A percentile compares a stretch with the other conserved stretches of the same genome.
Evolutionary conservation across 768 basidiomycete species (phyloP).

Genomic region (Phylloporus arenicola): DNA sequence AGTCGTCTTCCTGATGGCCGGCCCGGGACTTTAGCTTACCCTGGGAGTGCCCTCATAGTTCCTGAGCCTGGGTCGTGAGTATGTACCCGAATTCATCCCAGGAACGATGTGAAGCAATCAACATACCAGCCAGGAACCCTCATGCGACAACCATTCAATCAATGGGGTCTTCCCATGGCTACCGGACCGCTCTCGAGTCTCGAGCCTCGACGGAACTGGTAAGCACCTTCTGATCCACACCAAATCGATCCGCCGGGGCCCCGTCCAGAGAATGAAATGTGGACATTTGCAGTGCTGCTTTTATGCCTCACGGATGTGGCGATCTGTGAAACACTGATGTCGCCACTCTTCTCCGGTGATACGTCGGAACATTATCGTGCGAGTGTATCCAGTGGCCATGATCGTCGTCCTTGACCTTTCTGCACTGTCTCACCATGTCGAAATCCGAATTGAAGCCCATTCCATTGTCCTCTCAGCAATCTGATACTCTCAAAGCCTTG

Average conservation of each 20-base stretch:
- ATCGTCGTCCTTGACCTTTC: neutral
- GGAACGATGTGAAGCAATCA: neutral
- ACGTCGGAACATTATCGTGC: neutral
- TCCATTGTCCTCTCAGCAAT: slow-evolving; percentile 22
- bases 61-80: neutral
- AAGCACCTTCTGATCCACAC: neutral
- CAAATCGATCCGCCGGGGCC: neutral
- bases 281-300: neutral
- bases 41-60: neutral
- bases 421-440: slow-evolving; percentile 10
- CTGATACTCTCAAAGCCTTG: slow-evolving; percentile 44
- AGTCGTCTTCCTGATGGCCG: no score
- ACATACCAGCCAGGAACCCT: neutral
- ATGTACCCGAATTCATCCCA: neutral
- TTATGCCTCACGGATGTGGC: neutral
- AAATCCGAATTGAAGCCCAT: slow-evolving; percentile 1
- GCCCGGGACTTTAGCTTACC: neutral
- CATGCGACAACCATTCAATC: neutral
- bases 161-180: neutral
- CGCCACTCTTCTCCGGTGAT: neutral
- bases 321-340: neutral
- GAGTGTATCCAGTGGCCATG: neutral
- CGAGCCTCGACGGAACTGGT: neutral
- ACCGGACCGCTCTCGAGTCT: neutral
- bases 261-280: neutral